A percentile compares a stretch with the other conserved stretches of the same genome.
Conservation (phyloP, 805 yeast genomes). For the Pichia scutulata region DNA sequence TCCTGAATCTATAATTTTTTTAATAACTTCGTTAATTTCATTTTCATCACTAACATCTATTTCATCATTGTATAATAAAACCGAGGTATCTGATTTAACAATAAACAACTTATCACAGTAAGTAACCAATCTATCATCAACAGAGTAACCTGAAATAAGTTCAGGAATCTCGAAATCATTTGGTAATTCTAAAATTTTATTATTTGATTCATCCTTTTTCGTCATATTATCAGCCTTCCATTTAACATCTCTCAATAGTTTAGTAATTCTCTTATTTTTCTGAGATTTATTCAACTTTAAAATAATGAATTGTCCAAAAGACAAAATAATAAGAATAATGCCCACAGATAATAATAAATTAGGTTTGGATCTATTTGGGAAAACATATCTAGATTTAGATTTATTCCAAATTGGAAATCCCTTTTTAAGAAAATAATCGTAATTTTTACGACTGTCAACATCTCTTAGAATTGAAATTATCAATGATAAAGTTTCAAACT, state of each 20-base stretch:
- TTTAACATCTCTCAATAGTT: conserved; percentile 13
- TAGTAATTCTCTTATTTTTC: conserved; percentile 12
- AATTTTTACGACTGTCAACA: conserved; percentile 51
- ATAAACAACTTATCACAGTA: conserved; percentile 15
- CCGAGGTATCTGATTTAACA: conserved; percentile 15
- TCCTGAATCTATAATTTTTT: conserved; percentile 10
- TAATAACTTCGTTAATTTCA: conserved; percentile 7
- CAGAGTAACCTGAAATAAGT: conserved; percentile 2
- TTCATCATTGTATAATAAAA: conserved; percentile 10
- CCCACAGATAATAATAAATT: conserved; percentile 2
- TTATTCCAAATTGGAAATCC: conserved; percentile 81
- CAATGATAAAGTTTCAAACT: conserved; percentile 70
- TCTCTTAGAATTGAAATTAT: conserved; percentile 68
- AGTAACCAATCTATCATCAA: conserved; percentile 13
- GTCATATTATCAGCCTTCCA: conserved; percentile 14
- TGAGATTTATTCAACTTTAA: conserved; percentile 9
- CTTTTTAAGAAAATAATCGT: conserved; percentile 72
- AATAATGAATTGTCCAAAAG: conserved; percentile 10
- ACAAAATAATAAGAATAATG: conserved; percentile 4
- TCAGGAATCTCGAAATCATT: conserved; percentile 4
- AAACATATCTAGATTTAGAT: conserved; percentile 7
- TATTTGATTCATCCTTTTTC: not conserved
- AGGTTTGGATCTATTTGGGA: conserved; percentile 13
- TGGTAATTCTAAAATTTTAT: conserved; percentile 12
- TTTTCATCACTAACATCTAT: conserved; percentile 7